Evolutionary conservation across 176 grass and related monocot species (phyloP).

Genomic region (Canna indica): DNA sequence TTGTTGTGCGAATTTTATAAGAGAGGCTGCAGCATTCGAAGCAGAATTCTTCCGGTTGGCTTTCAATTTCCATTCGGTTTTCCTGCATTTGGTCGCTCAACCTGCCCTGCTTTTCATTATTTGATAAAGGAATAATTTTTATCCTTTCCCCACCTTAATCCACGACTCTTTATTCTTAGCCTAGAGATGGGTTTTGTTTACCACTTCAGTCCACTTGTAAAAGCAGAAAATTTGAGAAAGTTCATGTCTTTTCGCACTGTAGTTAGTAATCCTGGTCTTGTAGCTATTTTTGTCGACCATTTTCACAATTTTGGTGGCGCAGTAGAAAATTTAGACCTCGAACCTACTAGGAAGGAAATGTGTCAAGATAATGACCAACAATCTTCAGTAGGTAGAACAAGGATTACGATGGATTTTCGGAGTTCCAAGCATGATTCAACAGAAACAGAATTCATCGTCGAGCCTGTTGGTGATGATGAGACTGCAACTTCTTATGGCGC

Average conservation of each 20-base stretch:
- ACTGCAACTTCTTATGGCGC: background rate
- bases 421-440: background rate
- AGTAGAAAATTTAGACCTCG: background rate
- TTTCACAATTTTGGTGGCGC: background rate
- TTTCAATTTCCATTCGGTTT: too few species aligned
- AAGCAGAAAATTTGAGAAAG: background rate
- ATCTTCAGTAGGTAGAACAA: background rate
- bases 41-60: too few species aligned
- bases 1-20: too few species aligned
- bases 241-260: background rate
- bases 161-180: background rate
- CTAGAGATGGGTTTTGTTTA: background rate
- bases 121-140: too few species aligned
- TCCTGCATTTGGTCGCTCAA: too few species aligned
- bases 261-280: background rate
- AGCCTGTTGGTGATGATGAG: background rate
- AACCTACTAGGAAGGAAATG: background rate
- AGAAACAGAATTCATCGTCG: constrained; percentile 3
- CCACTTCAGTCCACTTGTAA: background rate
- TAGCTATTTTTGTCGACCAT: background rate
- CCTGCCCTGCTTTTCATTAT: too few species aligned
- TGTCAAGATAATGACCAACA: background rate
- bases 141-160: too few species aligned
- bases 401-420: background rate
- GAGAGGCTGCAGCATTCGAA: too few species aligned